These are phyloP conservation scores for Dictyostelium firmibasis DNA, from an alignment of 78 protist genomes.

Conservation along the genomic window DNA sequence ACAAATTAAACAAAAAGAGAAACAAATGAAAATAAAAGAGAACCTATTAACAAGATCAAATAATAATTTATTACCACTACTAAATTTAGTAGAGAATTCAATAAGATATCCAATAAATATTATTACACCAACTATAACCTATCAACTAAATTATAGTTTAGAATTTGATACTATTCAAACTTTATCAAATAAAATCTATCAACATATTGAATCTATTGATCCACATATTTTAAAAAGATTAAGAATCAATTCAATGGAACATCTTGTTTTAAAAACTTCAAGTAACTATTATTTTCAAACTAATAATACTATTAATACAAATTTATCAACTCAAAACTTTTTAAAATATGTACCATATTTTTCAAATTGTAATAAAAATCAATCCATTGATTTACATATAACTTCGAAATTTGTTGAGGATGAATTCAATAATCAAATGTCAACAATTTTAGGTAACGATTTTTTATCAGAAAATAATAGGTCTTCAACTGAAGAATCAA, in stretches of 20 bases:
- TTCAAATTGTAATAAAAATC: not conserved
- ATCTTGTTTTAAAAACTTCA: constrained; percentile 30
- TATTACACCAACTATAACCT: not conserved
- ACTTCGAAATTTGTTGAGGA: not conserved
- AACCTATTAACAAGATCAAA: not conserved
- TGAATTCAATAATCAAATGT: constrained; percentile 10
- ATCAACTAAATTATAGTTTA: constrained; percentile 18
- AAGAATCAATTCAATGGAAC: not conserved
- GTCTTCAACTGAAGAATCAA: constrained; percentile 24
- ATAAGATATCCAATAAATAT: not conserved
- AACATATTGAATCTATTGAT: not conserved
- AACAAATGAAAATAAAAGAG: not conserved
- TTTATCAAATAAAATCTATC: not conserved
- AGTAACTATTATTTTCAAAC: constrained; percentile 21
- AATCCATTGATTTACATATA: not conserved
- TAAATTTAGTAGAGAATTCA: not conserved
- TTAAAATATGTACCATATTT: constrained; percentile 43
- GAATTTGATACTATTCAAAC: constrained; percentile 14
- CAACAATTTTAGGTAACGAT: not conserved
- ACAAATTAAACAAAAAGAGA: not conserved
- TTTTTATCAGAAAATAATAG: not conserved
- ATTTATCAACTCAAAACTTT: not conserved
- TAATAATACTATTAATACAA: too few species aligned
- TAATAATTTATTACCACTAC: not conserved
- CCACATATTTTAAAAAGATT: not conserved